These are phyloP conservation scores for Eucalyptus curtisii DNA, from an alignment of 345 rosid species.

Conservation along the genomic window DNA sequence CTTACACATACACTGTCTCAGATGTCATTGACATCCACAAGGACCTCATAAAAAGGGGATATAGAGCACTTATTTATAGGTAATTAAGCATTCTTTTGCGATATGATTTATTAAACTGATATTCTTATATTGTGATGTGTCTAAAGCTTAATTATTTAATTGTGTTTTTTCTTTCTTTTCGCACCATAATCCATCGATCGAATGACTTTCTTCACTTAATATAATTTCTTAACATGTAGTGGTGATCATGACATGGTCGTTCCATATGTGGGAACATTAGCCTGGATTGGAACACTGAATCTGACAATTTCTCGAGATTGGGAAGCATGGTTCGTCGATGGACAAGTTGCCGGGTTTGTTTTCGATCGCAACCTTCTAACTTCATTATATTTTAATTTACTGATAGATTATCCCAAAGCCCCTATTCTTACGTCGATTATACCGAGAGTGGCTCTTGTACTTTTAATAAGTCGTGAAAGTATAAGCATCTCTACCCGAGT, in stretches of 20 bases:
- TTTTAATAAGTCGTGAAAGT: neutral
- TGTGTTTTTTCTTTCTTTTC: neutral
- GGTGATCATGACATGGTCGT: neutral
- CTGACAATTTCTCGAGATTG: neutral
- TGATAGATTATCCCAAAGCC: neutral
- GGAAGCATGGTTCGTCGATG: neutral
- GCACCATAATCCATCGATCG: accelerated
- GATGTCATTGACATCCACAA: neutral
- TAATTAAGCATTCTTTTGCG: neutral
- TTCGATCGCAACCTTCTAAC: neutral
- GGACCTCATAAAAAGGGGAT: neutral
- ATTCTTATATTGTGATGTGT: too few relatives aligned
- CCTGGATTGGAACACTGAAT: neutral
- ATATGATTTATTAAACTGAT: neutral
- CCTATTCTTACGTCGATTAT: neutral
- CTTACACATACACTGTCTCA: neutral
- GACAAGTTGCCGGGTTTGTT: neutral
- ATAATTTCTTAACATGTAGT: neutral
- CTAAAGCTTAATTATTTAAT: neutral
- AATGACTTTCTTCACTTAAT: neutral
- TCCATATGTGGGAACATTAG: neutral
- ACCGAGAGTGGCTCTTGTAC: neutral
- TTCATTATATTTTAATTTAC: neutral
- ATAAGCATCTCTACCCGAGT: neutral
- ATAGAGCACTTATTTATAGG: neutral